Evolutionary conservation across 1,284 basidiomycete genomes (phyloP), one percentile per base, ranked within the genome.

Genomic region (Puccinia novopanici): DNA sequence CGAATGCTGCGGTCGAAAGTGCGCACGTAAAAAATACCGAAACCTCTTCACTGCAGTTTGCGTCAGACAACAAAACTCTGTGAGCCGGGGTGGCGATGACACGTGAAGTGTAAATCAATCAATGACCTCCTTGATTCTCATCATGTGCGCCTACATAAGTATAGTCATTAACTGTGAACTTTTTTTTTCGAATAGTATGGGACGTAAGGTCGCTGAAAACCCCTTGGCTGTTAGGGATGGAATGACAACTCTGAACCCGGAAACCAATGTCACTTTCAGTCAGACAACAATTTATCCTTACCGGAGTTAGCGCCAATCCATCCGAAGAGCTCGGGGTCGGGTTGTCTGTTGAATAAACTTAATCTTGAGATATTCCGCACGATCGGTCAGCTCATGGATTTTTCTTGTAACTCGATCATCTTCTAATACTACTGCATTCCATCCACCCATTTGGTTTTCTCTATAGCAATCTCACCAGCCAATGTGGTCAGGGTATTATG

Each of bases 241-340:
- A 57, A 86, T 95, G 52, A 88, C 89, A n/a, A 93, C 92, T 27
- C 86, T 92, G 68, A 97, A 98, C 86, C 91, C 93, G 5, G 91
- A 93, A 83, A 95, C 95, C 30, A 96, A 96, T 86, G 91, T 96
- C 6, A 89, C 92, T 75, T 98, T 95, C 86, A 96, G 94, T 83
- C 95, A 0, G 93, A 97, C 85, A 93, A 94, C 83, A 91, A 85
- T 90, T 90, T 83, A 87, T 99, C 71, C 87, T 99, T 54, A 95
- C 94, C 3, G 95, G 96, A 9, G 83, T 87, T 5, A 83, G 87
- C 0, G 89, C 90, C 0, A 48, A 80, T 42, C 48, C 50, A 19
- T 61, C 57, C n/a, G 48, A 74, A 55, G 61, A 63, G 50, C 55
- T 74, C 52, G 71, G 71, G 79, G 79, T 45, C 57, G 71, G 52